phyloP scores from a whole-genome alignment of 202 grass and related monocot species.

The Digitaria exilis region DNA sequence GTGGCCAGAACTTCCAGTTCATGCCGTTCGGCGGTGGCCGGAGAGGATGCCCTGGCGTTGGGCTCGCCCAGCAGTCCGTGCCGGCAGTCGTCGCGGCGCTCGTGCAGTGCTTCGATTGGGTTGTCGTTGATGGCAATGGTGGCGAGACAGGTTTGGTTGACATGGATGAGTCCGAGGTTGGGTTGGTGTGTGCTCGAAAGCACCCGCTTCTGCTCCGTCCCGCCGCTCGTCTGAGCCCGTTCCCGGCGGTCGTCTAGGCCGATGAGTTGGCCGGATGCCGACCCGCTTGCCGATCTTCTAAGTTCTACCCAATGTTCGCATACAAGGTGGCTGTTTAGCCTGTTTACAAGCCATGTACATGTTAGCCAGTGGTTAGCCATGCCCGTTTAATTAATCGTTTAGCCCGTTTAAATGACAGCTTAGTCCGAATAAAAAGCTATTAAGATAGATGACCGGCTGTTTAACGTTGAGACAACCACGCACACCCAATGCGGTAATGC shows the following conservation, averaged over 20 bases:
- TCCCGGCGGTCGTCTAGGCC: constrained; percentile 41
- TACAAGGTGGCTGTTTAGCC: too few species aligned
- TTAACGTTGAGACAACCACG: too few species aligned
- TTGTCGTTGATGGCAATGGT: neutral
- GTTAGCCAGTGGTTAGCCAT: too few species aligned
- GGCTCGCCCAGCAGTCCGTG: constrained; percentile 65
- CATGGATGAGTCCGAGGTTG: constrained; percentile 66
- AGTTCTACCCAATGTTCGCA: too few species aligned
- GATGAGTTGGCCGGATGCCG: neutral
- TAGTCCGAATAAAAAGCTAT: too few species aligned
- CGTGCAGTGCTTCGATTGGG: constrained; percentile 75
- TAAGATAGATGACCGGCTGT: too few species aligned
- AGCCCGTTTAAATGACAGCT: too few species aligned
- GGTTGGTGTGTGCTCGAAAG: constrained; percentile 55
- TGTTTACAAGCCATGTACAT: too few species aligned
- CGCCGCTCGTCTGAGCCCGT: constrained; percentile 47
- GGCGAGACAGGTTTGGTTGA: neutral
- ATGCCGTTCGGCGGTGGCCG: constrained; percentile 69
- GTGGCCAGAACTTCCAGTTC: constrained; percentile 56
- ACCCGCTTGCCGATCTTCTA: neutral
- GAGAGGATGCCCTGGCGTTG: constrained; percentile 67
- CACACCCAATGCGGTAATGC: too few species aligned
- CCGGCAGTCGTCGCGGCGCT: constrained; percentile 48
- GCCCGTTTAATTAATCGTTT: too few species aligned
- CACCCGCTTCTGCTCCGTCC: constrained; percentile 52